Base-by-base conservation (phyloP, 331 rosid genomes). In the Rosa hybrid region DNA sequence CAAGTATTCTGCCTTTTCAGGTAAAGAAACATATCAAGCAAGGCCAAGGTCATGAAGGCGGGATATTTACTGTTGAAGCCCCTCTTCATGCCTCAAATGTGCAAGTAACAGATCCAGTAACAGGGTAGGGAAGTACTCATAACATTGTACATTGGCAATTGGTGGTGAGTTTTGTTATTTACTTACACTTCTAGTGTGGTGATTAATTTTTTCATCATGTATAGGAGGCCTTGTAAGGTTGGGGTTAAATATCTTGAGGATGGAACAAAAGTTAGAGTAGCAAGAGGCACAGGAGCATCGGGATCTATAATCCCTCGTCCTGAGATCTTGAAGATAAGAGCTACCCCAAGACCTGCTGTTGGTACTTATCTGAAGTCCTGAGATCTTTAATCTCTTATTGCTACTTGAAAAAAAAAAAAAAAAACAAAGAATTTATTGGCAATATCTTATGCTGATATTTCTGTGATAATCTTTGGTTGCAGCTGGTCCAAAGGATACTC, bases 1-100 rank as follows among this genome's bases (percentile, higher is more conserved):
- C 57, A 63, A 63, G 63, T 75, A 76, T 25, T 68, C 51, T 68
- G 68, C 34, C 4, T 30, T 70, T 83, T 25, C 75, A 94, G 98
- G 94, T 92, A 38, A 91, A 94, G 89, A 94, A 92, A 83, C 98
- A 94, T 78, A 92, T 94, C 53, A 92, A 92, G 82, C 97, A 92
- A 89, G 98, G 98, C 46, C 97, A 90, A 81, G 97, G 98, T 21
- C 97, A 92, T 60, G 98, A 94, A 86, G 97, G 98, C 56, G 97
- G 98, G 34, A 94, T 94, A 62, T 94, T 94, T 84, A 72, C 94
- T 0, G 97, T 94, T 13, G 98, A 94, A 88, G 98, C 97, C 57
- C 97, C 97, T 27, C 69, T 94, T 44, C 98, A 94, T 81, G 97
- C 80, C 74, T 92, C 97, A 25, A 94, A 94, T 71, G 98, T 94